A percentile compares a stretch with the other conserved stretches of the same genome.
phyloP scores from a whole-genome alignment of 2,329 filamentous ascomycete genomes.

The Aspergillus ochraceoroseus region DNA sequence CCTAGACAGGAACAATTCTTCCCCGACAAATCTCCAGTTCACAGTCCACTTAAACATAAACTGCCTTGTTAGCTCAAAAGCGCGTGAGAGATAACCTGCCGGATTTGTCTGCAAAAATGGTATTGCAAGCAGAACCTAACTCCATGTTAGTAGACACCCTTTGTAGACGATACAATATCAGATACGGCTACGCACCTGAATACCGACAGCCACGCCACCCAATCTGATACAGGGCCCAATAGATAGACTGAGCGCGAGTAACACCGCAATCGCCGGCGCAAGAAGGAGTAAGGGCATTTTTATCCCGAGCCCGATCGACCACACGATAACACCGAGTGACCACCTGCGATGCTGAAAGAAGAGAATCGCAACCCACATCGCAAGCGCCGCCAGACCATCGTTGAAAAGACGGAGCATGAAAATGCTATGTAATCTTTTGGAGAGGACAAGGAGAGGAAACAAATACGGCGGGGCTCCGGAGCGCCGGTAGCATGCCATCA shows the following conservation, averaged over 20 bases:
- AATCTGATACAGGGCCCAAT: slow-evolving; percentile 61
- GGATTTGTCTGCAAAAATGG: slow-evolving; percentile 65
- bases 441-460: slow-evolving; percentile 77
- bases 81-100: slow-evolving; percentile 68
- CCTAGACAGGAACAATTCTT: slow-evolving; percentile 69
- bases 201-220: slow-evolving; percentile 65
- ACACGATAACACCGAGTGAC: slow-evolving; percentile 67
- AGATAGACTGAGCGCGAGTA: slow-evolving; percentile 70
- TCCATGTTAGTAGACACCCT: slow-evolving; percentile 4
- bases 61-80: slow-evolving; percentile 84
- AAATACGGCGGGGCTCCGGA: slow-evolving; percentile 67
- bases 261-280: slow-evolving; percentile 71
- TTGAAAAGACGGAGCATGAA: slow-evolving; percentile 93
- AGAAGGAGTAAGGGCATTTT: slow-evolving; percentile 90
- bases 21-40: slow-evolving; percentile 94
- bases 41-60: slow-evolving; percentile 99
- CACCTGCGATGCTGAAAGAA: slow-evolving; percentile 69
- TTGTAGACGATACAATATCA: too few species aligned
- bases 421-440: slow-evolving; percentile 89
- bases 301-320: slow-evolving; percentile 75
- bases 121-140: slow-evolving; percentile 51
- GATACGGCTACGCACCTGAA: slow-evolving; percentile 57
- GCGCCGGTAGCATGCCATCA: slow-evolving; percentile 69
- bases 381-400: slow-evolving; percentile 81
- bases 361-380: slow-evolving; percentile 76